Evolutionary conservation across 805 yeast genomes (phyloP).

Genomic region (Suhomyces sp.): DNA sequence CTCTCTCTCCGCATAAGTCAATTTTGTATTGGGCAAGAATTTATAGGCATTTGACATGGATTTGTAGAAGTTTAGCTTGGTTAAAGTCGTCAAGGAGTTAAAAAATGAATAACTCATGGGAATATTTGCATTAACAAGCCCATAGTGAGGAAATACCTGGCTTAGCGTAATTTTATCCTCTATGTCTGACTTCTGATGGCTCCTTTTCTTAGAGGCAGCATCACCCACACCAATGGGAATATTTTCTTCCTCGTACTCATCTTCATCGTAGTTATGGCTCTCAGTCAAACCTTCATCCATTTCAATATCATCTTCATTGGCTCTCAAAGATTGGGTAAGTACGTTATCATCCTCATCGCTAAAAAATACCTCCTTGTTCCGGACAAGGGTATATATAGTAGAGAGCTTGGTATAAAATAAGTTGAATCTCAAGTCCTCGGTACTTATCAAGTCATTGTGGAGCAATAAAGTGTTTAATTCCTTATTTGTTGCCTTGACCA

Average conservation of each 20-base stretch:
- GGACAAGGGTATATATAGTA: constrained; percentile 20
- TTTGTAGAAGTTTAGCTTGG: constrained; percentile 39
- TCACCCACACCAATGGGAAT: not conserved
- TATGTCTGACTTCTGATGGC: no score
- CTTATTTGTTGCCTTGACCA: constrained; percentile 16
- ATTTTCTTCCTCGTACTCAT: constrained; percentile 3
- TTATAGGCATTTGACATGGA: constrained; percentile 21
- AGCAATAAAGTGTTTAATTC: constrained; percentile 24
- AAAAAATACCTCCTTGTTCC: constrained; percentile 20
- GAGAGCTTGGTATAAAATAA: constrained; percentile 29
- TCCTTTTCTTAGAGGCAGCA: no score
- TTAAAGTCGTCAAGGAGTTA: constrained; percentile 30
- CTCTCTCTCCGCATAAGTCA: constrained; percentile 37
- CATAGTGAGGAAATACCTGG: constrained; percentile 44
- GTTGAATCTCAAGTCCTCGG: constrained; percentile 15
- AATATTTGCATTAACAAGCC: constrained; percentile 25
- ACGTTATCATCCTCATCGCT: constrained; percentile 3
- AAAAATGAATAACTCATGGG: constrained; percentile 36
- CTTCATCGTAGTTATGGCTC: constrained; percentile 6
- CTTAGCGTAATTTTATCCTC: constrained; percentile 34
- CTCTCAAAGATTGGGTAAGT: not conserved
- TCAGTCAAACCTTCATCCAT: constrained; percentile 5
- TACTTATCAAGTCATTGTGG: constrained; percentile 17
- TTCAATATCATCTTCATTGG: constrained; percentile 1
- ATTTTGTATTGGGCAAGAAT: constrained; percentile 26